Conservation (phyloP, 2,329 filamentous ascomycete species). For the Fusarium musae region DNA sequence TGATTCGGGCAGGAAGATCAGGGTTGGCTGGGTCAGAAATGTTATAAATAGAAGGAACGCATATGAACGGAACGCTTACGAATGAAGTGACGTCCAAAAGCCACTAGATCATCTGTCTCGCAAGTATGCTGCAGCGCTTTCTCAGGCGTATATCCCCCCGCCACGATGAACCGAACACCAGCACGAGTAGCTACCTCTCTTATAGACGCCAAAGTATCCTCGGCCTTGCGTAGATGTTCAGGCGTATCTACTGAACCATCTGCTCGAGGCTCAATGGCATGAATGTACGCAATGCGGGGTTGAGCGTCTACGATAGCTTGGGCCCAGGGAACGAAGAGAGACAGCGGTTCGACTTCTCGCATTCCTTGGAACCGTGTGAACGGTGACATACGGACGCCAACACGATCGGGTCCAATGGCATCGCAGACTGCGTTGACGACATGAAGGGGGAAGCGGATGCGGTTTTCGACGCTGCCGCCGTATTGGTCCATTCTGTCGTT, state of each 20-base stretch:
- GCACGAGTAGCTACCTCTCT: constrained; percentile 46
- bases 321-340: constrained; percentile 61
- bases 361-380: constrained; percentile 71
- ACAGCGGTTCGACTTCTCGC: constrained; percentile 67
- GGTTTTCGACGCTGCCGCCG: constrained; percentile 63
- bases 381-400: constrained; percentile 68
- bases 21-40: constrained; percentile 15
- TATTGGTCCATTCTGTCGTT: constrained; percentile 64
- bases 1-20: constrained; percentile 29
- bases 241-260: constrained; percentile 53
- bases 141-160: constrained; percentile 48
- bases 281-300: constrained; percentile 69
- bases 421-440: constrained; percentile 56
- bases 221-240: constrained; percentile 44
- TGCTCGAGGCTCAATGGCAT: constrained; percentile 68
- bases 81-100: constrained; percentile 48
- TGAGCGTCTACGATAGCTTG: constrained; percentile 64
- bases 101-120: constrained; percentile 47
- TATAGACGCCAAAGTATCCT: constrained; percentile 47
- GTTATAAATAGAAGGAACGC: fast-evolving
- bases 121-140: constrained; percentile 44
- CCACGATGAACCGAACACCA: constrained; percentile 44
- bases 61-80: not conserved
- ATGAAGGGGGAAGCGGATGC: constrained; percentile 62
- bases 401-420: constrained; percentile 61